Base-by-base conservation (phyloP, 768 basidiomycete species). In the Rossbeevera mucosa region DNA sequence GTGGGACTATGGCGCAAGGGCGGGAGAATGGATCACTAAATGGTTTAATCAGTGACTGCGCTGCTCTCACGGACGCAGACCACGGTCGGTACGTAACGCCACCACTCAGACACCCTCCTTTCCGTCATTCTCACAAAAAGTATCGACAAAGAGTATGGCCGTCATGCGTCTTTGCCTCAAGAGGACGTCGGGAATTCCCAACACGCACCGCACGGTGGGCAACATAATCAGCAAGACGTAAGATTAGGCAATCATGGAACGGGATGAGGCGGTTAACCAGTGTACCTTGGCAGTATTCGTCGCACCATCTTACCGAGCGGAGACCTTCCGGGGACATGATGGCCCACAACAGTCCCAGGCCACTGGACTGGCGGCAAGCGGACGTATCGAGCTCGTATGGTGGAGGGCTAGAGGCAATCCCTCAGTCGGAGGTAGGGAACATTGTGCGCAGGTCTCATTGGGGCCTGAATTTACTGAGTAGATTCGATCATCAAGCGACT, bases 401-500 rank as follows among this genome's bases (percentile, higher is more conserved):
- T 2, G 56, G 69, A 13, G 60, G 57, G 18, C 48, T 71, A 18
- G 68, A 69, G 41, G 58, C 53, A 20, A 68, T 69, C 18, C 67
- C 68, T 21, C 68, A 69, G 42, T 71, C 69, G 25, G 68, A 69
- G 65, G 67, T 69, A 60, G 45, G 61, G 44, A 61, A 57, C 25
- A 7, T 57, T 61, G 26, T 47, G 20, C 48, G 7, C 9, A 42
- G 28, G 5, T 51, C 50, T 48, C 59, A 47, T 55, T 51, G 63
- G 36, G 52, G 57, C 58, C 64, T 64, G 44, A 71, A 59, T 64
- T 64, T 60, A 69, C 69, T 57, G 60, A 54, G 59, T 60, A 69
- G 67, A 65, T 69, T 50, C 69, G 68, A 55, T 70, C 62, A 62
- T 71, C 67, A 71, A 69, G 68, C 68, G 64, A 66, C 68, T 67